Percentiles rank a stretch among this genome's conserved stretches.
Conservation (phyloP, 352 stramenopile genomes). For the Phytophthora colocasiae region DNA sequence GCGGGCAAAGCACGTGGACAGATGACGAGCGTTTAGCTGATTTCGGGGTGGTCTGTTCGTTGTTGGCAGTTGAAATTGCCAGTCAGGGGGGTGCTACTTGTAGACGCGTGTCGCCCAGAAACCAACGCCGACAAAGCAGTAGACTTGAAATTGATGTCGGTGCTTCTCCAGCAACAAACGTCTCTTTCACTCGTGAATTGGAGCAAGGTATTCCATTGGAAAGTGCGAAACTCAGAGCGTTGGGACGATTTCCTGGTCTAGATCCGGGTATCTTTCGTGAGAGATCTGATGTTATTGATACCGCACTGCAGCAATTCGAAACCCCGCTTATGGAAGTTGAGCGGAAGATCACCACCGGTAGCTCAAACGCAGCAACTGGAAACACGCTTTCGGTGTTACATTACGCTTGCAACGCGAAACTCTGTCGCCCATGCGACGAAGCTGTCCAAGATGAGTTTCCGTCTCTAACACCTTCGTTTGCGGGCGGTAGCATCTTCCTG, state of each 20-base stretch:
- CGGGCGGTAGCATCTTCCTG: slow-evolving; percentile 61
- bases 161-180: slow-evolving; percentile 10
- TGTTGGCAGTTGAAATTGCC: slow-evolving; percentile 47
- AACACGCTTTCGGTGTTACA: slow-evolving; percentile 57
- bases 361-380: not conserved
- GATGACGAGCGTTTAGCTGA: slow-evolving; percentile 45
- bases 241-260: slow-evolving; percentile 61
- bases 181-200: slow-evolving; percentile 49
- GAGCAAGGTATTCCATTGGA: slow-evolving; percentile 64
- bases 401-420: slow-evolving; percentile 56
- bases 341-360: slow-evolving; percentile 9
- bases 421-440: slow-evolving; percentile 58
- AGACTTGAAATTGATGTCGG: slow-evolving; percentile 18
- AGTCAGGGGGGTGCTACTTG: slow-evolving; percentile 13
- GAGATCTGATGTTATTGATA: slow-evolving; percentile 41
- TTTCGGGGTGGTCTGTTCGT: slow-evolving; percentile 48
- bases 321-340: slow-evolving; percentile 16
- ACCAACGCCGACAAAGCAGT: slow-evolving; percentile 22
- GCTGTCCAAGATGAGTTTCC: slow-evolving; percentile 56
- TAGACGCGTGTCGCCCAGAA: slow-evolving; percentile 16
- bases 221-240: slow-evolving; percentile 58
- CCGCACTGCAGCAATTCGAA: slow-evolving; percentile 46
- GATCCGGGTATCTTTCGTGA: slow-evolving; percentile 56
- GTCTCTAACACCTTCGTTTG: slow-evolving; percentile 63
- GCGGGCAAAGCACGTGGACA: slow-evolving; percentile 12